Conservation (phyloP, 2,329 filamentous ascomycete species). For the Diaporthe helianthi region DNA sequence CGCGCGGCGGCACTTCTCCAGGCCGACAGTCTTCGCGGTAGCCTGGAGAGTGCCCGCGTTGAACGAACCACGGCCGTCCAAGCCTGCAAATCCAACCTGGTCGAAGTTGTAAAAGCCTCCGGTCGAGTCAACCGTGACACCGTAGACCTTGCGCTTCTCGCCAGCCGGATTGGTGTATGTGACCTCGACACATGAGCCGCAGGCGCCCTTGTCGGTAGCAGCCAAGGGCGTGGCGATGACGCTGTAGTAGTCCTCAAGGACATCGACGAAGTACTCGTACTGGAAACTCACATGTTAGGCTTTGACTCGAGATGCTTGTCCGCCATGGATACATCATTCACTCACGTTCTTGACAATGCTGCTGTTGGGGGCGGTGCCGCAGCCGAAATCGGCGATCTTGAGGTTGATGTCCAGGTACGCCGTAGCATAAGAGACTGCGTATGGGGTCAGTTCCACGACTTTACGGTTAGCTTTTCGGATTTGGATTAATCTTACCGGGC, state of each 20-base stretch:
- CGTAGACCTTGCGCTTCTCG: constrained; percentile 21
- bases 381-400: constrained; percentile 26
- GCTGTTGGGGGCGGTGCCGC: background rate
- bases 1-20: constrained; percentile 13
- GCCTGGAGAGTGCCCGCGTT: constrained; percentile 18
- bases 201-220: constrained; percentile 13
- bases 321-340: background rate
- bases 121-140: constrained; percentile 20
- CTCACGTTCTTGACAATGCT: constrained; percentile 12
- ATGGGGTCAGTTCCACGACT: background rate
- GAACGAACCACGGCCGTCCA: constrained; percentile 4
- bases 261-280: constrained; percentile 29
- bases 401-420: constrained; percentile 18
- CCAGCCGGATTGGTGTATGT: constrained; percentile 4
- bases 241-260: constrained; percentile 19
- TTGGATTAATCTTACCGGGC: background rate
- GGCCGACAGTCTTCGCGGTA: background rate
- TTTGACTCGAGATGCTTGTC: background rate
- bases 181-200: constrained; percentile 25
- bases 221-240: constrained; percentile 24
- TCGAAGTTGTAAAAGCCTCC: constrained; percentile 24
- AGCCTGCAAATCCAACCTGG: constrained; percentile 21
- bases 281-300: background rate
- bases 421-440: constrained; percentile 13
- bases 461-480: background rate